Evolutionary conservation across 371 early-diverging fungal genomes (phyloP), one percentile per base, ranked within the genome.

Genomic region (Saksenaea oblongispora): DNA sequence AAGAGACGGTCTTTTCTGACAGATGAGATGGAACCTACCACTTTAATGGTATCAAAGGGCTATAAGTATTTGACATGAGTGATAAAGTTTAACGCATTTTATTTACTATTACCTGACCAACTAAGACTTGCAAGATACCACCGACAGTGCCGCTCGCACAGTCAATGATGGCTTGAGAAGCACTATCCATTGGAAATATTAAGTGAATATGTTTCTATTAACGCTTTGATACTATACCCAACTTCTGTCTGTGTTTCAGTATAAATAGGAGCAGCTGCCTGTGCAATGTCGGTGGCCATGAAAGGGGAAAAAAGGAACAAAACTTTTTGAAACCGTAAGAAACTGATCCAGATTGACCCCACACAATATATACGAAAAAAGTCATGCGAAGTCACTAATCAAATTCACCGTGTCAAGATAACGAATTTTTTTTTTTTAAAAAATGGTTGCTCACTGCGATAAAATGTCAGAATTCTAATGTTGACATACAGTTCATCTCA

Each of bases 41-140:
- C 93, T 85, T 95, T 93, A 66, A 91, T 87, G 10, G 91, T 91
- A 75, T 91, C 92, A 67, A 93, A 93, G 42, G 93, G 92, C 86
- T 89, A 74, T 54, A 31, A 18, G 56, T 64, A 22, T 22, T 47
- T 44, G 54, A 34, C 62, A 65, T 28, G 27, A 58, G 28, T 26
- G 47, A 62, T 55, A 51, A 15, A 10, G 39, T n/a, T 47, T 26
- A 15, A 18, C n/a, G 53, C 44, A n/a, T n/a, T n/a, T 51, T 0
- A 2, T 24, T 42, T 15, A 34, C 14, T 28, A 42, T 63, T 84
- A 85, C 88, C 78, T 92, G 93, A 22, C 93, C 93, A 41, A 85
- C 87, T 65, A 93, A 81, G 54, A 93, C 92, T 66, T 91, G 92
- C 47, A 88, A 73, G 39, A 91, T 86, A 63, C 93, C 93, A 64